Evolutionary conservation across 768 basidiomycete species (phyloP).

Genomic region (Clathrus columnatus): DNA sequence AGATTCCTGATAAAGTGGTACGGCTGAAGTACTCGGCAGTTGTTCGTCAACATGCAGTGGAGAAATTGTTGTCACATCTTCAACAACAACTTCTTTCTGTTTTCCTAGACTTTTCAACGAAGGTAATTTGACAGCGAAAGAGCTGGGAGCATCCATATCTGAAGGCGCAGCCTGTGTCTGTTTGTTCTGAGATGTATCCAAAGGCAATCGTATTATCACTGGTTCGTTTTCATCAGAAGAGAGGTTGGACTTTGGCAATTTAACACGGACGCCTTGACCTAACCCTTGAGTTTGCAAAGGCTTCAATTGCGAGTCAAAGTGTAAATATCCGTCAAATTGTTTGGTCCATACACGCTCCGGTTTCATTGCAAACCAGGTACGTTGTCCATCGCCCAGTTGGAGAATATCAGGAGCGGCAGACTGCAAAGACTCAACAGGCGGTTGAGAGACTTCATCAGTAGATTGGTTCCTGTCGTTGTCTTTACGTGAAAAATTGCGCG

Average conservation of each 20-base stretch:
- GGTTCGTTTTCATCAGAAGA: not conserved
- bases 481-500: constrained; percentile 10
- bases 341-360: constrained; percentile 81
- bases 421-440: not conserved
- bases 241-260: constrained; percentile 39
- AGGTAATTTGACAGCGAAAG: constrained; percentile 26
- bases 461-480: not conserved
- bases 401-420: not conserved
- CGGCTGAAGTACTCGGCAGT: not conserved
- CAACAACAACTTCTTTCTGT: not conserved
- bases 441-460: not conserved
- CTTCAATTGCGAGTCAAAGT: constrained; percentile 51
- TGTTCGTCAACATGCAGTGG: not conserved
- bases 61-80: constrained; percentile 3
- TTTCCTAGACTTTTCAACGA: not conserved
- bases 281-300: constrained; percentile 44
- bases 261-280: constrained; percentile 45
- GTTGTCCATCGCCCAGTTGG: constrained; percentile 25
- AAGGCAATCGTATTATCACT: constrained; percentile 9
- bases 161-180: constrained; percentile 1
- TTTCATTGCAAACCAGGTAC: constrained; percentile 64
- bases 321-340: constrained; percentile 67
- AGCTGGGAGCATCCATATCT: constrained; percentile 17
- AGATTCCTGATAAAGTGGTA: not conserved
- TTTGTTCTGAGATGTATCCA: not conserved